Percentiles rank a stretch among this genome's conserved stretches.
Evolutionary conservation across 2,329 filamentous ascomycete species (phyloP).

Genomic region (Xylariaceae sp.): DNA sequence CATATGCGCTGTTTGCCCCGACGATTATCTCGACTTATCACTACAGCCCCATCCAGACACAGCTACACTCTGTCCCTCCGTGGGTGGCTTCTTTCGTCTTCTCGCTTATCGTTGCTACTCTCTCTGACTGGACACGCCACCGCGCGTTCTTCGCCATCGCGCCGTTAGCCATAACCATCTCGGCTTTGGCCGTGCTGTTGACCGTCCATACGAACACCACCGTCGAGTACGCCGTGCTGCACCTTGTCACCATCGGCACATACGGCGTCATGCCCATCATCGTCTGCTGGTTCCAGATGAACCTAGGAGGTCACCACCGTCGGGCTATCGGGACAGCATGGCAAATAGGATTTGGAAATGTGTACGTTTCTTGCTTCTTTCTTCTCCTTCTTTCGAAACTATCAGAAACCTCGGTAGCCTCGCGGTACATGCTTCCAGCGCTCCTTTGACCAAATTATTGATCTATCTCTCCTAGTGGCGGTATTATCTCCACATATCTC

Average conservation of each 20-base stretch:
- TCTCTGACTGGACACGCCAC: conserved; percentile 75
- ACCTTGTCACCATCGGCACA: conserved; percentile 78
- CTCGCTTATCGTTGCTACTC: conserved; percentile 73
- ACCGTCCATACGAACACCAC: conserved; percentile 69
- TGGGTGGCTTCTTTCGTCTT: conserved; percentile 77
- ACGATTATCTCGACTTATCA: conserved; percentile 72
- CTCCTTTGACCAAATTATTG: background rate
- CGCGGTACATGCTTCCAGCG: too few relatives aligned
- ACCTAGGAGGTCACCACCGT: conserved; percentile 74
- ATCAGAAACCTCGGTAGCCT: too few relatives aligned
- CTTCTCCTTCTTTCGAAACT: background rate
- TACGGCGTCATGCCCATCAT: conserved; percentile 92
- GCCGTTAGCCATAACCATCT: conserved; percentile 71
- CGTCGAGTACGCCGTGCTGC: conserved; percentile 79
- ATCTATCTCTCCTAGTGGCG: conserved; percentile 52
- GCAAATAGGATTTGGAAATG: conserved; percentile 81
- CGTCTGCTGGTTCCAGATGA: conserved; percentile 84
- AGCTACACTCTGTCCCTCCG: conserved; percentile 63
- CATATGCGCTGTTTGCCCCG: conserved; percentile 79
- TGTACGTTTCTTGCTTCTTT: conserved; percentile 41
- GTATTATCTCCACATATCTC: conserved; percentile 76
- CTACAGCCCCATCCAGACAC: conserved; percentile 63
- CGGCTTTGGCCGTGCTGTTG: conserved; percentile 78
- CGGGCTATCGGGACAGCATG: conserved; percentile 73
- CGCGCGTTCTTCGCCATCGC: conserved; percentile 76